These are phyloP conservation scores for Tuctoria greenei DNA, from an alignment of 176 grass and related monocot species.

Conservation along the genomic window DNA sequence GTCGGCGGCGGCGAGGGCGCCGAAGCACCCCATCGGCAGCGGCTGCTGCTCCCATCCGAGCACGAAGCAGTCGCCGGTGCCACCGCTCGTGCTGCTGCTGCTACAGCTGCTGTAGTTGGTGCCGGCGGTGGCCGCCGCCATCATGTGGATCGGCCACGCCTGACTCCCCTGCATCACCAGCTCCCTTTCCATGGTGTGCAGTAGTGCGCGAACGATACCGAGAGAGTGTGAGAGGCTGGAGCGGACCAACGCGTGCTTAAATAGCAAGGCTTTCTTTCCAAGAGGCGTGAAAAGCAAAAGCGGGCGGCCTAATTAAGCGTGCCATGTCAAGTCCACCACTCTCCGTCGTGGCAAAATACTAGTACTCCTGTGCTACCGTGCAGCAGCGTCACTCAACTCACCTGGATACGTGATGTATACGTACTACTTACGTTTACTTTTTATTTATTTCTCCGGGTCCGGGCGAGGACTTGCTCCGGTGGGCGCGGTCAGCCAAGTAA, in stretches of 20 bases:
- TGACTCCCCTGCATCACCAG: constrained; percentile 41
- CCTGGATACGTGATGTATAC: background rate
- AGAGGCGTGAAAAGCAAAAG: constrained; percentile 35
- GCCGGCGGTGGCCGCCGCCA: constrained; percentile 8
- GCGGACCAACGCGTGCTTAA: constrained; percentile 49
- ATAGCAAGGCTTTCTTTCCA: constrained; percentile 52
- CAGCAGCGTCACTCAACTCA: background rate
- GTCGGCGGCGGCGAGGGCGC: constrained; percentile 26
- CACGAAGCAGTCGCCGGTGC: constrained; percentile 27
- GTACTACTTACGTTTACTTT: background rate
- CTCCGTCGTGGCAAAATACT: too few species aligned
- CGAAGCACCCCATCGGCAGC: constrained; percentile 33
- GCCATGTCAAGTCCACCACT: constrained; percentile 30
- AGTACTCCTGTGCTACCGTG: background rate
- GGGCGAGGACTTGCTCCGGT: constrained; percentile 32
- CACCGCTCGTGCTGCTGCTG: background rate
- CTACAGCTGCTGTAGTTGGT: constrained; percentile 6
- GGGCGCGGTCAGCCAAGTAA: constrained; percentile 42
- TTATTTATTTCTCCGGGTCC: background rate
- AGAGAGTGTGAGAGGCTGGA: background rate
- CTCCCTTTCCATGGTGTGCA: constrained; percentile 30
- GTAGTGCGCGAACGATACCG: background rate
- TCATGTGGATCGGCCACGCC: constrained; percentile 46
- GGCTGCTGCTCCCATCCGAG: constrained; percentile 59
- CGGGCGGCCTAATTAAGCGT: background rate